These are phyloP conservation scores for Durusdinium trenchii DNA, from an alignment of 73 alveolate genomes.

Conservation along the genomic window DNA sequence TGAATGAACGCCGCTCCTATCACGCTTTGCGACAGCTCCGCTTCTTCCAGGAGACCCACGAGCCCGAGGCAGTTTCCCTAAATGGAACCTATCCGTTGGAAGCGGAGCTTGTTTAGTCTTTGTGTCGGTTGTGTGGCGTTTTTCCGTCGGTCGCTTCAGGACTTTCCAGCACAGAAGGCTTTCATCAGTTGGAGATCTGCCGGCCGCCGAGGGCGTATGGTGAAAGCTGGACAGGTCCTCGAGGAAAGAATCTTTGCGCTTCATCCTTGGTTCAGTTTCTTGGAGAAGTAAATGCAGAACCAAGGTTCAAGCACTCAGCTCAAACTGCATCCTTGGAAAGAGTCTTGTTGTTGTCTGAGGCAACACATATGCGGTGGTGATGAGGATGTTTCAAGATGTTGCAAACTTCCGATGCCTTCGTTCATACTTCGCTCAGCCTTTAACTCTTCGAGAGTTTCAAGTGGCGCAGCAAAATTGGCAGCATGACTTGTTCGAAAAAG, in stretches of 20 bases:
- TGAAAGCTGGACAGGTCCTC: conserved; percentile 58
- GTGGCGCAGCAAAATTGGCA: conserved; percentile 76
- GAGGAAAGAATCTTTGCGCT: conserved; percentile 61
- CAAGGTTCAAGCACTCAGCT: background rate
- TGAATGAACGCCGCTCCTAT: conserved; percentile 53
- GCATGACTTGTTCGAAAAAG: conserved; percentile 48
- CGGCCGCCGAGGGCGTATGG: conserved; percentile 79
- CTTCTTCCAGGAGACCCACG: conserved; percentile 34
- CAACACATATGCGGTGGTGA: conserved; percentile 5
- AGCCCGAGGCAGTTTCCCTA: no score
- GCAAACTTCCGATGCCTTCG: conserved; percentile 61
- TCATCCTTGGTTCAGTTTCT: conserved; percentile 44
- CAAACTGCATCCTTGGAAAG: background rate
- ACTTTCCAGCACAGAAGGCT: conserved; percentile 65
- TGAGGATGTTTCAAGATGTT: conserved; percentile 44
- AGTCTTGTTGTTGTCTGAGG: background rate
- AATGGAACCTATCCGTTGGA: no score
- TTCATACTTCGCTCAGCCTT: conserved; percentile 60
- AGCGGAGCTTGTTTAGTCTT: no score
- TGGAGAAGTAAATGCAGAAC: no score
- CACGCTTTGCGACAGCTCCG: conserved; percentile 42
- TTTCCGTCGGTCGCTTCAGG: background rate
- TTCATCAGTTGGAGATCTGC: conserved; percentile 80
- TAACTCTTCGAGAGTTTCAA: conserved; percentile 59
- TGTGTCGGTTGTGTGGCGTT: no score